Percentiles rank a stretch among this genome's conserved stretches.
Evolutionary conservation across 805 yeast genomes (phyloP).

Genomic region (Sungouiozyma ichnusensis): DNA sequence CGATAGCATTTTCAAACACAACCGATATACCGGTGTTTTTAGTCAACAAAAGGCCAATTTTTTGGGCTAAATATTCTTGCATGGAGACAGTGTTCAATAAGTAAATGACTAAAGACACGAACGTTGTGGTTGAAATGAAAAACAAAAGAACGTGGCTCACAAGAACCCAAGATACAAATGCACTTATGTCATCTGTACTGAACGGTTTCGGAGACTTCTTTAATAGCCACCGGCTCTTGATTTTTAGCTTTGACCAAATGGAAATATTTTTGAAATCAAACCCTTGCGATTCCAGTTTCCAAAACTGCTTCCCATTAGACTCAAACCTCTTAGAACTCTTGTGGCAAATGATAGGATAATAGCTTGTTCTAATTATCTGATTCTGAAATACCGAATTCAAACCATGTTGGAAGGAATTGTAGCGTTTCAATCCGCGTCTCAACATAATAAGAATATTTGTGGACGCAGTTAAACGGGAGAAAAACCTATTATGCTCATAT

Average conservation of each 20-base stretch:
- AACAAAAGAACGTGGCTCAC: constrained; percentile 78
- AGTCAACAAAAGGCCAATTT: constrained; percentile 75
- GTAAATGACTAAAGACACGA: constrained; percentile 67
- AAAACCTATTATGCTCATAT: too few relatives aligned
- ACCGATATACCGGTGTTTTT: constrained; percentile 74
- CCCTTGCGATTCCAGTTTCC: neutral
- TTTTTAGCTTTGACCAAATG: constrained; percentile 30
- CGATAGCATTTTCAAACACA: constrained; percentile 85
- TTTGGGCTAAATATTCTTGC: constrained; percentile 71
- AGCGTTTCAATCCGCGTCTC: neutral
- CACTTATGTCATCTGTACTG: constrained; percentile 85
- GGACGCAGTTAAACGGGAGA: neutral
- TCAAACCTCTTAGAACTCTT: neutral
- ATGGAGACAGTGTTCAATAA: constrained; percentile 48
- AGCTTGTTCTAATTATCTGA: neutral
- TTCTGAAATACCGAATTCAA: neutral
- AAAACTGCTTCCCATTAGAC: neutral
- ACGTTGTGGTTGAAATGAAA: constrained; percentile 84
- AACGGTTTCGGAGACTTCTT: constrained; percentile 72
- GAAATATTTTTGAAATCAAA: neutral
- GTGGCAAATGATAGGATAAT: neutral
- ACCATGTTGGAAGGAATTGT: neutral
- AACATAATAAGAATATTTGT: neutral
- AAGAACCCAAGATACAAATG: constrained; percentile 83
- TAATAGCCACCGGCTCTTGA: constrained; percentile 61